Percentiles rank a stretch among this genome's conserved stretches.
These are phyloP conservation scores for Elsinoe perseae DNA, from an alignment of 2,329 filamentous ascomycete species.

Conservation along the genomic window DNA sequence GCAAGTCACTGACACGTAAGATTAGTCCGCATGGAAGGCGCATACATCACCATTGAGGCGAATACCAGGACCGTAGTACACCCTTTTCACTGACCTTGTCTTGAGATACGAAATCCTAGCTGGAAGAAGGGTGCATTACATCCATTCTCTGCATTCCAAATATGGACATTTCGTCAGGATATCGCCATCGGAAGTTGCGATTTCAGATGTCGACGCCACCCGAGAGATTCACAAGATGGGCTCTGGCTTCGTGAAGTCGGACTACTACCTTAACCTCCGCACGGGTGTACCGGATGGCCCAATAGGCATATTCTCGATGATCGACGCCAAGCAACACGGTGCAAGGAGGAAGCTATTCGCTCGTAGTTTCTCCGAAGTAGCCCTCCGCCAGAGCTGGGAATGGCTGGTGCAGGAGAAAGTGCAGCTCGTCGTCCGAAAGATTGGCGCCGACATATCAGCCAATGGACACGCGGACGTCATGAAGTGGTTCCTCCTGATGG, in stretches of 20 bases:
- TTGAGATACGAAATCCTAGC: not conserved
- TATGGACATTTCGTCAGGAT: not conserved
- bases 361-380: too few species aligned
- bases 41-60: not conserved
- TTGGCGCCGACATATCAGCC: too few species aligned
- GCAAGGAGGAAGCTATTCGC: too few species aligned
- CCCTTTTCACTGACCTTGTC: not conserved
- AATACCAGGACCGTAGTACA: not conserved
- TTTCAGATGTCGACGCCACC: not conserved
- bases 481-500: slow-evolving; percentile 37
- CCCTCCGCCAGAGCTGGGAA: too few species aligned
- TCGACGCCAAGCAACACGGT: too few species aligned
- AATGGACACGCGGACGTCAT: slow-evolving; percentile 27
- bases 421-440: too few species aligned
- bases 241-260: not conserved
- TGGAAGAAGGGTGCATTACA: not conserved
- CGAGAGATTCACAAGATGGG: not conserved
- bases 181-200: not conserved
- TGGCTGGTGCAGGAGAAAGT: too few species aligned
- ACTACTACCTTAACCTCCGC: not conserved
- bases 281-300: not conserved
- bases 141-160: not conserved
- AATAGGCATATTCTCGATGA: too few species aligned
- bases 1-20: too few species aligned
- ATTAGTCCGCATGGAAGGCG: too few species aligned